Conservation (phyloP, 768 basidiomycete genomes). For the Tricholoma saponaceum region DNA sequence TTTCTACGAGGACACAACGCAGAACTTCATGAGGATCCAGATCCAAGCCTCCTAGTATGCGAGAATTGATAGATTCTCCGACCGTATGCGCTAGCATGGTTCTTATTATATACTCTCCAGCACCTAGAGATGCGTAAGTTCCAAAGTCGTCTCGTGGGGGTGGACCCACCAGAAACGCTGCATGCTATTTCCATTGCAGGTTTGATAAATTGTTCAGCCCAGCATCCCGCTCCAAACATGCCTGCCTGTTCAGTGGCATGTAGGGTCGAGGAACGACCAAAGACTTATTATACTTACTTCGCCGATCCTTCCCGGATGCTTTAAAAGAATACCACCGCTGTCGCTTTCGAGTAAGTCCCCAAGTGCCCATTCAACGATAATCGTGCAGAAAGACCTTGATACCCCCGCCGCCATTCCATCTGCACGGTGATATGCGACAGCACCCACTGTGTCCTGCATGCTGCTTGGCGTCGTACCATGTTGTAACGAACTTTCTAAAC, state of each 20-base stretch:
- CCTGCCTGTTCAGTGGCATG: conserved; percentile 47
- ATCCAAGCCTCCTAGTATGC: conserved; percentile 19
- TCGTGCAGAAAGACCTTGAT: conserved; percentile 48
- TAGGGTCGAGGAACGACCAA: neutral
- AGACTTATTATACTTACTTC: conserved; percentile 42
- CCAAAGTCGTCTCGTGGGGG: neutral
- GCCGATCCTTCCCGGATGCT: conserved; percentile 68
- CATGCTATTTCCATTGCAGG: conserved; percentile 47
- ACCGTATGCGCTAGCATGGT: conserved; percentile 50
- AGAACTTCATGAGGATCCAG: conserved; percentile 58
- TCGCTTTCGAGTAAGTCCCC: neutral
- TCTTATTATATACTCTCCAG: conserved; percentile 69
- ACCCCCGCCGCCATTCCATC: conserved; percentile 65
- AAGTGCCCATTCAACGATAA: neutral
- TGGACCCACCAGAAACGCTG: conserved; percentile 57
- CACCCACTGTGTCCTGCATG: conserved; percentile 81
- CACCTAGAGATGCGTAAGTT: conserved; percentile 37
- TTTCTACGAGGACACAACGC: conserved; percentile 35
- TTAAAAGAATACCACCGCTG: conserved; percentile 79
- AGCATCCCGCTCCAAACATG: conserved; percentile 71
- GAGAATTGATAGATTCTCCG: conserved; percentile 37
- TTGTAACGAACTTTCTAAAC: conserved; percentile 26
- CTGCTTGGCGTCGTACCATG: conserved; percentile 15
- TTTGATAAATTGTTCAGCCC: conserved; percentile 43
- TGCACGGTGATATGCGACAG: conserved; percentile 49